phyloP scores from a whole-genome alignment of 306 rosid species.

The Urtica urens region DNA sequence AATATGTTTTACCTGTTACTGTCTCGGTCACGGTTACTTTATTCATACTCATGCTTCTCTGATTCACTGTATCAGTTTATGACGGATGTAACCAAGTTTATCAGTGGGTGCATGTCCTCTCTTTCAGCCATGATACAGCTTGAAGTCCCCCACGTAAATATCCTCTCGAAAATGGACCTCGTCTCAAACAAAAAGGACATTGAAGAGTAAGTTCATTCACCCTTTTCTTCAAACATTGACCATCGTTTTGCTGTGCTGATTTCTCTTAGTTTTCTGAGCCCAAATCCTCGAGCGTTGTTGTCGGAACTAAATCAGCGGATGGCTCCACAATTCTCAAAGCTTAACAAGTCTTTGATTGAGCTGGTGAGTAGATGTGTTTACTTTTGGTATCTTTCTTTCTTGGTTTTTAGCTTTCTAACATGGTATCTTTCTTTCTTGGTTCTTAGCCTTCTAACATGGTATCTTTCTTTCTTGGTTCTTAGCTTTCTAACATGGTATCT shows the following conservation, averaged over 20 bases:
- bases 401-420: too few relatives aligned
- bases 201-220: slow-evolving; percentile 43
- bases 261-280: slow-evolving; percentile 57
- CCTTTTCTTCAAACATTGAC: not conserved
- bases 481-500: too few relatives aligned
- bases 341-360: slow-evolving; percentile 79
- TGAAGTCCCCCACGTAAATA: slow-evolving; percentile 85
- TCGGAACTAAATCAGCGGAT: slow-evolving; percentile 70
- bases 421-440: not conserved
- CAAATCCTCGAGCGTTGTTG: slow-evolving; percentile 57
- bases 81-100: slow-evolving; percentile 88
- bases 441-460: too few relatives aligned
- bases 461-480: too few relatives aligned
- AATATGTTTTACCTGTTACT: not conserved
- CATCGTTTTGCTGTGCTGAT: slow-evolving; percentile 1
- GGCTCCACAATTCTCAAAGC: slow-evolving; percentile 83
- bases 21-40: not conserved
- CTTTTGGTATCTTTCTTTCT: not conserved
- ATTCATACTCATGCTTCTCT: slow-evolving; percentile 4
- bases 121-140: slow-evolving; percentile 41
- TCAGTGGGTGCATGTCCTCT: slow-evolving; percentile 77
- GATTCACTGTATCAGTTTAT: slow-evolving; percentile 39
- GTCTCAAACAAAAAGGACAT: slow-evolving; percentile 63
- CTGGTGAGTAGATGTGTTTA: slow-evolving; percentile 27
- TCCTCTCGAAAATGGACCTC: slow-evolving; percentile 93